Conservation (phyloP, 148 eudicot species). For the Fallopia convolvulus region DNA sequence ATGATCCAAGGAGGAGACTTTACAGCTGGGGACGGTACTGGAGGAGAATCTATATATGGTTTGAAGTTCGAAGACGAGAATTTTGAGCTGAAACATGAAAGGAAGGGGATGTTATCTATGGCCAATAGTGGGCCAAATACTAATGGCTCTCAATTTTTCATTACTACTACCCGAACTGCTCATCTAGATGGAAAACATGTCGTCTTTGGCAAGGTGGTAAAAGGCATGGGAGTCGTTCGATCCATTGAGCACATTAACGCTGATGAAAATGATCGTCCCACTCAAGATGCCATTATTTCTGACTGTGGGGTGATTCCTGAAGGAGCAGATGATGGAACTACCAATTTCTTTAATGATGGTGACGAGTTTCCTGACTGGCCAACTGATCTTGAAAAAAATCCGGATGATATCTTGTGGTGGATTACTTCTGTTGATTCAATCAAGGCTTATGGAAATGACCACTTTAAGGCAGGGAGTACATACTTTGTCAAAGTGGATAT, state of each 20-base stretch:
- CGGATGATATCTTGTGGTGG: conserved; percentile 81
- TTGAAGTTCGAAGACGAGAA: conserved; percentile 79
- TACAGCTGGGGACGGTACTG: conserved; percentile 80
- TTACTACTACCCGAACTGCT: conserved; percentile 74
- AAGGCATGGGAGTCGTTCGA: conserved; percentile 92
- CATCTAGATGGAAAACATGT: conserved; percentile 89
- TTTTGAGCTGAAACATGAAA: conserved; percentile 76
- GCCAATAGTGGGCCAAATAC: conserved; percentile 78
- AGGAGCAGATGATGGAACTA: conserved; percentile 65
- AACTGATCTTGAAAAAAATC: conserved; percentile 51
- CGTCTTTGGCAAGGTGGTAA: conserved; percentile 83
- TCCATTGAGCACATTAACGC: conserved; percentile 62
- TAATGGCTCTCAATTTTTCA: conserved; percentile 84
- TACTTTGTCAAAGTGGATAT: not conserved
- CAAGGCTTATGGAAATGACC: conserved; percentile 66
- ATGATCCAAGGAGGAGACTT: conserved; percentile 91
- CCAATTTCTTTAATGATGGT: conserved; percentile 73
- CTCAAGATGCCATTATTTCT: conserved; percentile 39
- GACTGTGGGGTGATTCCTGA: conserved; percentile 81
- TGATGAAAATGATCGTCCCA: conserved; percentile 40
- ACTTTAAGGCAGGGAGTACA: conserved; percentile 50
- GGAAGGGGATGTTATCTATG: conserved; percentile 92
- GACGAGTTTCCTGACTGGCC: conserved; percentile 87
- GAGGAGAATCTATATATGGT: conserved; percentile 97
- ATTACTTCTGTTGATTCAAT: conserved; percentile 57